These are phyloP conservation scores for Fraxinus pennsylvanica DNA, from an alignment of 257 asterid species.

Conservation along the genomic window DNA sequence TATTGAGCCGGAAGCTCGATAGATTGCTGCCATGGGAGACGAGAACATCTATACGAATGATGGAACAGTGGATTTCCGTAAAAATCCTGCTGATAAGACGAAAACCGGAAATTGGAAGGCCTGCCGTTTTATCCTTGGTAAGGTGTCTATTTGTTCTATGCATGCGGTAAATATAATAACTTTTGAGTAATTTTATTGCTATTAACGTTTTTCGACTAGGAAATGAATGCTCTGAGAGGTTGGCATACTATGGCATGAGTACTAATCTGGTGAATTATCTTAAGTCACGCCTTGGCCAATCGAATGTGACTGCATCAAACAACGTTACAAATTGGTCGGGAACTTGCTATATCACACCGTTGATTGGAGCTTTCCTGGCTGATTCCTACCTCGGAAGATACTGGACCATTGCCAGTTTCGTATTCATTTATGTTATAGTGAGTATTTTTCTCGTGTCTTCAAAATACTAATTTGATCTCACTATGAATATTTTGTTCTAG, in stretches of 20 bases:
- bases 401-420: slow-evolving; percentile 69
- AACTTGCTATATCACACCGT: slow-evolving; percentile 74
- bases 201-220: slow-evolving; percentile 32
- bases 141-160: background rate
- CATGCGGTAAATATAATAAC: background rate
- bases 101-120: slow-evolving; percentile 85
- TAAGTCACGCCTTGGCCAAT: slow-evolving; percentile 42
- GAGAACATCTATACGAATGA: slow-evolving; percentile 49
- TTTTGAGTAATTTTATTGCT: background rate
- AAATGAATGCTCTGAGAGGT: slow-evolving; percentile 75
- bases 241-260: slow-evolving; percentile 90
- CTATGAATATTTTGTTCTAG: background rate
- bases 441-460: slow-evolving; percentile 11
- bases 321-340: slow-evolving; percentile 76
- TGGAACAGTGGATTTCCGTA: slow-evolving; percentile 57
- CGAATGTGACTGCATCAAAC: slow-evolving; percentile 50
- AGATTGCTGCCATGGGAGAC: slow-evolving; percentile 33
- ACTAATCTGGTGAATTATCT: slow-evolving; percentile 79
- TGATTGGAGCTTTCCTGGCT: slow-evolving; percentile 76
- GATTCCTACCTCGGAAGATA: slow-evolving; percentile 78
- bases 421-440: slow-evolving; percentile 59
- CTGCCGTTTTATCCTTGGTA: slow-evolving; percentile 71
- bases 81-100: slow-evolving; percentile 56
- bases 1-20: background rate
- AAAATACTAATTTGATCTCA: background rate